Evolutionary conservation across 2,329 filamentous ascomycete genomes (phyloP).

Genomic region (Curvularia lunata): DNA sequence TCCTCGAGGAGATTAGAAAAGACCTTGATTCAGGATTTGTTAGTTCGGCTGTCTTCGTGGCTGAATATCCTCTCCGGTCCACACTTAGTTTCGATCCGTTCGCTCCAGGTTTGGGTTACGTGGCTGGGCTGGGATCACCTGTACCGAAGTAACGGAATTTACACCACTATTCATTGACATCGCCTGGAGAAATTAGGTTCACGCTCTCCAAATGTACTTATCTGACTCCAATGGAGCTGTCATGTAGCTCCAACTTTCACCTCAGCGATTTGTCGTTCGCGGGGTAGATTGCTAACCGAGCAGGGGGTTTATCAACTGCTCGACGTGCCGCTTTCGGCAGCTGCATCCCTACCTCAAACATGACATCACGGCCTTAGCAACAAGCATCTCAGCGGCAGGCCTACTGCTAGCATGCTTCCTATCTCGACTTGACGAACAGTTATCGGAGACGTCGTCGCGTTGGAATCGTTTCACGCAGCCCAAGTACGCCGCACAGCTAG

Average conservation of each 20-base stretch:
- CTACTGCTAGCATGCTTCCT: constrained; percentile 1
- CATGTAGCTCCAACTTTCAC: constrained; percentile 1
- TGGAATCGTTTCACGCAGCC: neutral
- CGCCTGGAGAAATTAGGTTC: neutral
- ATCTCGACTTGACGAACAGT: neutral
- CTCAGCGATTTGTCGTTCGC: constrained; percentile 6
- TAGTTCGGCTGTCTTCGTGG: neutral
- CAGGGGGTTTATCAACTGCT: constrained; percentile 12
- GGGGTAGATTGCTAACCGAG: constrained; percentile 16
- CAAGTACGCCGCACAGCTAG: neutral
- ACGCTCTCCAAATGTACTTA: constrained; percentile 14
- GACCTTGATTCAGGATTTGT: neutral
- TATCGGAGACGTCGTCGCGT: neutral
- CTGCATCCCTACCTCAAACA: constrained; percentile 4
- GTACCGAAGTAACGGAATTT: neutral
- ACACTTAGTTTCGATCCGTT: neutral
- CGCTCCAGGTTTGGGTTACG: neutral
- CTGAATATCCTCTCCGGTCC: neutral
- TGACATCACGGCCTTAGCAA: constrained; percentile 11
- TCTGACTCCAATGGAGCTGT: constrained; percentile 13
- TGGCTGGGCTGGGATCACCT: constrained; percentile 1
- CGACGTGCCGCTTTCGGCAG: constrained; percentile 11
- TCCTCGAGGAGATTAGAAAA: neutral
- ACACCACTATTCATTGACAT: neutral
- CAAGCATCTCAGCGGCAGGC: constrained; percentile 5